phyloP scores from a whole-genome alignment of 768 basidiomycete genomes.

The Calocybe cyanea region DNA sequence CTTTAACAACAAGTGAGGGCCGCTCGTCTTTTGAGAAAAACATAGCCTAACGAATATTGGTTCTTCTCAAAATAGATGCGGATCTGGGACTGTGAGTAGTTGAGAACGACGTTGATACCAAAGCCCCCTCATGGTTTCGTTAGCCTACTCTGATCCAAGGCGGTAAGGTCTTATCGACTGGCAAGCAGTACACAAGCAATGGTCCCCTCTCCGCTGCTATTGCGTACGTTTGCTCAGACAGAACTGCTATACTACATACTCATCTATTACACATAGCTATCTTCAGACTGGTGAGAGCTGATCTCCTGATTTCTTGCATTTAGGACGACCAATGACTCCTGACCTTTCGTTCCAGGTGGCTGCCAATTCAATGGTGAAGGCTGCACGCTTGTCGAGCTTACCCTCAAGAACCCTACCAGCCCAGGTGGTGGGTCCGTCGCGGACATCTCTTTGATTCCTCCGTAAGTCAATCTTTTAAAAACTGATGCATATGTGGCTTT shows the following conservation, averaged over 20 bases:
- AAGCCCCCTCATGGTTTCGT: neutral
- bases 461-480: conserved; percentile 23
- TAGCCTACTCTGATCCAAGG: conserved; percentile 28
- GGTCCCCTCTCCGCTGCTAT: conserved; percentile 29
- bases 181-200: conserved; percentile 22
- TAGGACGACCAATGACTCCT: too few relatives aligned
- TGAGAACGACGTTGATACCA: neutral
- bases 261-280: conserved; percentile 17
- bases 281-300: conserved; percentile 23
- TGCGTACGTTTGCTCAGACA: conserved; percentile 23
- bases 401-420: conserved; percentile 27
- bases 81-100: conserved; percentile 26
- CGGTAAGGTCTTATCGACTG: conserved; percentile 26
- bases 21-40: too few relatives aligned
- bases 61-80: conserved; percentile 29
- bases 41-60: too few relatives aligned
- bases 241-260: neutral
- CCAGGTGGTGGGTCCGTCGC: conserved; percentile 30
- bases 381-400: conserved; percentile 35
- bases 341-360: conserved; percentile 17
- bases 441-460: conserved; percentile 36
- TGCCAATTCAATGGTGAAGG: conserved; percentile 37
- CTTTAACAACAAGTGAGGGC: conserved; percentile 31
- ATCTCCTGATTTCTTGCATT: too few relatives aligned
- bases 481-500: conserved; percentile 7